A percentile compares a stretch with the other conserved stretches of the same genome.
These are phyloP conservation scores for Trichoderma sp. DNA, from an alignment of 2,329 filamentous ascomycete genomes.

Conservation along the genomic window DNA sequence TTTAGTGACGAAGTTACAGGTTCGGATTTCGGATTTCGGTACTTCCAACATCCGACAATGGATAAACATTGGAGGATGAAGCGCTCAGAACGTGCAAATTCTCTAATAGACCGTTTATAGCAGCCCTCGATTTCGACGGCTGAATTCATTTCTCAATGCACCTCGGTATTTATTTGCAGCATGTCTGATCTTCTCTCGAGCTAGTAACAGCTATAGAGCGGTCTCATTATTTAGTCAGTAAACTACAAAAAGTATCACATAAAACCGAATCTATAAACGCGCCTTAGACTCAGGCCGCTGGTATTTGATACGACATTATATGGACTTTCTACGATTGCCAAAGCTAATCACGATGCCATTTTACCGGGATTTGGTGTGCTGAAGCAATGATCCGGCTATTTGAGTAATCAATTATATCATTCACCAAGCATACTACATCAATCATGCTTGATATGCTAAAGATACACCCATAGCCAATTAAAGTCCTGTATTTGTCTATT, in stretches of 20 bases:
- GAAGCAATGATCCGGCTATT: background rate
- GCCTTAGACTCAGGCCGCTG: background rate
- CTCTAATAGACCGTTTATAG: too few relatives aligned
- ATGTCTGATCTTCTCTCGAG: too few relatives aligned
- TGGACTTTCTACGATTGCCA: background rate
- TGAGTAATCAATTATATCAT: background rate
- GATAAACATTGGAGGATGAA: background rate
- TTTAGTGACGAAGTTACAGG: background rate
- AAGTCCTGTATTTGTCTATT: background rate
- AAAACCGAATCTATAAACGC: background rate
- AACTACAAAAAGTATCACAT: background rate
- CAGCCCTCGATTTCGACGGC: background rate
- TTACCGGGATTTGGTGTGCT: background rate
- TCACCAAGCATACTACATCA: background rate
- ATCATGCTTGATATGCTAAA: background rate
- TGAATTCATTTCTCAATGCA: too few relatives aligned
- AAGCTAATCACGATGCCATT: background rate
- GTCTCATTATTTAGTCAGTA: background rate
- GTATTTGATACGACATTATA: background rate
- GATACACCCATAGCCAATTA: background rate
- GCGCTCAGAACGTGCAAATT: background rate
- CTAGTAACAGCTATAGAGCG: too few relatives aligned
- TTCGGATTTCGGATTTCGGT: constrained; percentile 8
- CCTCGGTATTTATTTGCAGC: too few relatives aligned
- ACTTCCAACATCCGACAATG: constrained; percentile 4